Conservation (phyloP, 139 green algal genomes). For the Tetradesmus lagerheimii region DNA sequence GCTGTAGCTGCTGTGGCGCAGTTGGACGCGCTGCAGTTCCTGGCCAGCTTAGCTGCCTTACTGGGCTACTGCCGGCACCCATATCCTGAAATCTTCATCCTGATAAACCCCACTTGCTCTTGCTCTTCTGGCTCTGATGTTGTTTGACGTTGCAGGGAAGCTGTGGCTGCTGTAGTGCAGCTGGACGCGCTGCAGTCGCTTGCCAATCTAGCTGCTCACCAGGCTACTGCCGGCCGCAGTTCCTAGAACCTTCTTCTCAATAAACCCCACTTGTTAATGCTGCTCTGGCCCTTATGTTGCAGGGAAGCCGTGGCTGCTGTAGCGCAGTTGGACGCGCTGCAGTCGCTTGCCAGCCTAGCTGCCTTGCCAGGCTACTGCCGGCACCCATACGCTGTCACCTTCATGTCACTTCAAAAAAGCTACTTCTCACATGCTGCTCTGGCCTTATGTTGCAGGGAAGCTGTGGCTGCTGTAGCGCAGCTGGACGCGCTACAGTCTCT, state of each 20-base stretch:
- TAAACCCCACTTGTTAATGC: too few species aligned
- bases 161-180: slow-evolving; percentile 74
- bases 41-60: slow-evolving; percentile 58
- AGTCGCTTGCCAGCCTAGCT: slow-evolving; percentile 72
- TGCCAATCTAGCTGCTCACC: slow-evolving; percentile 60
- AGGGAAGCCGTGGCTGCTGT: slow-evolving; percentile 71
- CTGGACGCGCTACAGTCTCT: slow-evolving; percentile 86
- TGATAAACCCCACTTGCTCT: too few species aligned
- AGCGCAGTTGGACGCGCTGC: slow-evolving; percentile 85
- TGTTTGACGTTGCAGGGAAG: slow-evolving; percentile 57
- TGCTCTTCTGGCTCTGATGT: too few species aligned
- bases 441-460: background rate
- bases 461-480: slow-evolving; percentile 56
- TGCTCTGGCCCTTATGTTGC: too few species aligned
- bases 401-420: too few species aligned
- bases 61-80: slow-evolving; percentile 16
- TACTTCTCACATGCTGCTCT: too few species aligned
- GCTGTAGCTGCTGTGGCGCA: slow-evolving; percentile 75
- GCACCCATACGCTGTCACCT: background rate
- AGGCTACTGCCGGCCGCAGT: slow-evolving; percentile 43
- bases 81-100: too few species aligned
- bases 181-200: slow-evolving; percentile 86
- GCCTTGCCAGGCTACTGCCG: slow-evolving; percentile 28
- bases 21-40: slow-evolving; percentile 82
- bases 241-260: too few species aligned